A percentile compares a stretch with the other conserved stretches of the same genome.
These are phyloP conservation scores for Tetrahymena malaccensis DNA, from an alignment of 73 alveolate species.

Conservation along the genomic window DNA sequence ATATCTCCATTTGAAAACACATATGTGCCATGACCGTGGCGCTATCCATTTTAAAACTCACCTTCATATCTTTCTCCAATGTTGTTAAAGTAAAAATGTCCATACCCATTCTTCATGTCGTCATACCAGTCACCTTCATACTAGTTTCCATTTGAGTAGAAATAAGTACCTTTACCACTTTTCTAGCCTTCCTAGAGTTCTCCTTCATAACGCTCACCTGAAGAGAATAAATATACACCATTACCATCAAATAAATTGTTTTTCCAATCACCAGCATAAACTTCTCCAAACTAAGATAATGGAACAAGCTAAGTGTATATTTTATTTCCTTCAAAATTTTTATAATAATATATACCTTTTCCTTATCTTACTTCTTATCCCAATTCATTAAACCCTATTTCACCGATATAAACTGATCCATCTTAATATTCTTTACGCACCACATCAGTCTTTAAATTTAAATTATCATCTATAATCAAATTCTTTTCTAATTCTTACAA, in stretches of 20 bases:
- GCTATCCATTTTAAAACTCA: neutral
- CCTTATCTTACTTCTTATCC: neutral
- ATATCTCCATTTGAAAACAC: slow-evolving; percentile 12
- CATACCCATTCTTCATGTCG: slow-evolving; percentile 38
- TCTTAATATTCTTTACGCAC: neutral
- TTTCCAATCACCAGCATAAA: slow-evolving; percentile 35
- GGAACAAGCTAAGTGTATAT: neutral
- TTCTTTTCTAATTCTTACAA: neutral
- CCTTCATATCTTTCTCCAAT: slow-evolving; percentile 43
- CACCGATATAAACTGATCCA: neutral
- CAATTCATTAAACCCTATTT: neutral
- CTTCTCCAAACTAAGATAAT: neutral
- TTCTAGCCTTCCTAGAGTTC: neutral
- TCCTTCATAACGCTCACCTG: slow-evolving; percentile 41
- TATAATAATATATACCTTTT: neutral
- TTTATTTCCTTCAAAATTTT: neutral
- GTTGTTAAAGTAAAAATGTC: slow-evolving; percentile 5
- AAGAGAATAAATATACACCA: slow-evolving; percentile 17
- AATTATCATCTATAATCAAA: neutral
- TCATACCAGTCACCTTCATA: slow-evolving; percentile 41
- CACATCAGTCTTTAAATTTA: neutral
- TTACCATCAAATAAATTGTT: slow-evolving; percentile 21
- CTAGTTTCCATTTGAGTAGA: slow-evolving; percentile 4
- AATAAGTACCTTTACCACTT: slow-evolving; percentile 26
- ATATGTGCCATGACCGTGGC: slow-evolving; percentile 12